Base-by-base conservation (phyloP, 1,284 basidiomycete species). In the Grifola frondosa region DNA sequence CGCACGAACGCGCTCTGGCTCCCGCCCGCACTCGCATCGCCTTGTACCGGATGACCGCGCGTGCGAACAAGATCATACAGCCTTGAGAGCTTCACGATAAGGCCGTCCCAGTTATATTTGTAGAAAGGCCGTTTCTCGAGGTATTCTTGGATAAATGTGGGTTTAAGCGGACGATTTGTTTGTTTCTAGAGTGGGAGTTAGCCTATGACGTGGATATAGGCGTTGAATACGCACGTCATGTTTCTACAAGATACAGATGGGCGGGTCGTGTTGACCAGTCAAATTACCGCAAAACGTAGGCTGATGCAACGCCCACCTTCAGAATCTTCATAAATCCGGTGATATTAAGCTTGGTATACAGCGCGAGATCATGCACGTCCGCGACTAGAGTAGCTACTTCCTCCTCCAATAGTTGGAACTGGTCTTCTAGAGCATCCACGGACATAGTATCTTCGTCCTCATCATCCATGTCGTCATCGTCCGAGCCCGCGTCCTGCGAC, bases 281-380 rank as follows among this genome's bases (percentile, higher is more conserved):
- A 50, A 44, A 8, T 29, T 26, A 28, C 24, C 28, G 15, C 30
- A 21, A 42, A 30, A 31, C 8, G n/a, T 30, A 43, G 44, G 33
- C 35, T 24, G 22, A 33, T 37, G 13, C 21, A 30, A n/a, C 32
- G 37, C n/a, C 12, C 38, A 84, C 86, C 79, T 99, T 99, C 52
- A 98, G 77, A 52, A 99, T 99, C 73, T 99, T 99, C 78, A 97
- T 90, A 68, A 99, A 99, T 8, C 97, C 97, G 1, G 97, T 96
- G 63, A 91, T 93, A 66, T 97, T 97, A 52, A 98, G 79, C 68
- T 98, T 98, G 5, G 90, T 89, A 66, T 94, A 96, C 41, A 96
- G 71, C 10, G 96, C 95, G 21, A 99, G 77, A 67, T 99, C 97
- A 63, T 99, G 97, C 7, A 99, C 96, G 60, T 99, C 97, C 3